phyloP scores from a whole-genome alignment of 2,329 filamentous ascomycete species.

The Lachnellula occidentalis region DNA sequence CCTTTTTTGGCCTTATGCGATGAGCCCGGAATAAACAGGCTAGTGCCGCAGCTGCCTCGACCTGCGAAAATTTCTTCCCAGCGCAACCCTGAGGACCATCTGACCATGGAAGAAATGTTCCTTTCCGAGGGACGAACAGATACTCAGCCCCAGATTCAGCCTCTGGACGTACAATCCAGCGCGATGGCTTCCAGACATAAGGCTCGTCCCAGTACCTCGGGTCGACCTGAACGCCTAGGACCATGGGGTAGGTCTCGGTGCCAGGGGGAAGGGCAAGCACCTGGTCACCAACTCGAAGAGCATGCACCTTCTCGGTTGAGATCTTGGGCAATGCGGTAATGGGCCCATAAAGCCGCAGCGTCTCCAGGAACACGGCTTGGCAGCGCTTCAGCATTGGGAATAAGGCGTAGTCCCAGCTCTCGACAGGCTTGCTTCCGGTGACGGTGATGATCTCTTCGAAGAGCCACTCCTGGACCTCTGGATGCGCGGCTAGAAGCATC shows the following conservation, averaged over 20 bases:
- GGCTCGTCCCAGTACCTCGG: not conserved
- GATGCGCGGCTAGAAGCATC: slow-evolving; percentile 15
- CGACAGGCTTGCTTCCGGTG: too few relatives aligned
- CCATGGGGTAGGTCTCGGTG: not conserved
- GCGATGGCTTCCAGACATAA: not conserved
- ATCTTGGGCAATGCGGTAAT: slow-evolving; percentile 47
- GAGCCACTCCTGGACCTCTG: slow-evolving; percentile 2
- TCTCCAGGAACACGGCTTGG: slow-evolving; percentile 27
- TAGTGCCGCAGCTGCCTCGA: not conserved
- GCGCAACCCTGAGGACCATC: not conserved
- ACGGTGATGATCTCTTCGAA: slow-evolving; percentile 8
- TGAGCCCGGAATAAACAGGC: slow-evolving; percentile 7
- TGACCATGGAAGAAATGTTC: not conserved
- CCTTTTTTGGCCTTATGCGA: not conserved
- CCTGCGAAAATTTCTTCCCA: slow-evolving; percentile 1
- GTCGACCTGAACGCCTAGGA: not conserved
- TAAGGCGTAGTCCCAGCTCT: slow-evolving; percentile 36
- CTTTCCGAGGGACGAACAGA: slow-evolving; percentile 24
- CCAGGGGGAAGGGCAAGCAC: not conserved
- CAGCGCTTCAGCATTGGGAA: slow-evolving; percentile 9
- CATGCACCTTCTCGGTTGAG: not conserved
- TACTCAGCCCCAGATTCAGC: too few relatives aligned
- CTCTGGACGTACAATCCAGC: not conserved
- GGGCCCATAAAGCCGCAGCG: slow-evolving; percentile 48
- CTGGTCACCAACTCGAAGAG: not conserved